Base-by-base conservation (phyloP, 176 grass and related monocot species). In the Canna indica region DNA sequence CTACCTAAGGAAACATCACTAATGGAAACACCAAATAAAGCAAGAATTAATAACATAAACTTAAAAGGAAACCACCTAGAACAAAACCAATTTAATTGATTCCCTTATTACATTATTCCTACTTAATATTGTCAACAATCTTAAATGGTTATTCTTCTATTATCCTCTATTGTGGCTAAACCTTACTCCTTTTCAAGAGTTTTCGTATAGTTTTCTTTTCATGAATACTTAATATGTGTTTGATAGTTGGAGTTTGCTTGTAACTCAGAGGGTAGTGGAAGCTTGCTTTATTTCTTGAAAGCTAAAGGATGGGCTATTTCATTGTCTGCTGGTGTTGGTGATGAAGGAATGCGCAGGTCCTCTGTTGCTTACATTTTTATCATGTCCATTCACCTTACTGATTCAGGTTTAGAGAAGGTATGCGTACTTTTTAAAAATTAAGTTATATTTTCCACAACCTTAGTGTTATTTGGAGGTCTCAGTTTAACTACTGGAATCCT, bases 361-460 rank as follows among this genome's bases (percentile, higher is more conserved):
- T 92, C 83, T 4, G 67, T 90, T 77, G 94, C 94, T 67, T 97
- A 87, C 79, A 71, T 97, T 39, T 91, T 97, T 81, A 78, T 80
- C 73, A 83, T 86, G 72, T 83, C 81, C 66, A 85, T 97, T 70
- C 58, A 53, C 76, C 86, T 92, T 72, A 92, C 89, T 53, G 86
- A 87, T 81, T 88, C 86, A 47, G 94, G 94, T 79, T 81, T 92
- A 48, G 85, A 85, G 73, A 97, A 87, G 90, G 93, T 97, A 88
- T 75, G 78, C 57, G 67, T 18, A 24, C 39, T 74, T 57, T 45
- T n/a, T 26, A 65, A 36, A 26, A 75, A 31, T 44, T 33, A 38
- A 25, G 7, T 39, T 11, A 8, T 13, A 7, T 38, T 66, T 66
- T n/a, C 27, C 6, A 25, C 7, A 66, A 38, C 16, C 7, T 26